These are phyloP conservation scores for Fusarium tuaranense DNA, from an alignment of 2,329 filamentous ascomycete genomes.

Conservation along the genomic window DNA sequence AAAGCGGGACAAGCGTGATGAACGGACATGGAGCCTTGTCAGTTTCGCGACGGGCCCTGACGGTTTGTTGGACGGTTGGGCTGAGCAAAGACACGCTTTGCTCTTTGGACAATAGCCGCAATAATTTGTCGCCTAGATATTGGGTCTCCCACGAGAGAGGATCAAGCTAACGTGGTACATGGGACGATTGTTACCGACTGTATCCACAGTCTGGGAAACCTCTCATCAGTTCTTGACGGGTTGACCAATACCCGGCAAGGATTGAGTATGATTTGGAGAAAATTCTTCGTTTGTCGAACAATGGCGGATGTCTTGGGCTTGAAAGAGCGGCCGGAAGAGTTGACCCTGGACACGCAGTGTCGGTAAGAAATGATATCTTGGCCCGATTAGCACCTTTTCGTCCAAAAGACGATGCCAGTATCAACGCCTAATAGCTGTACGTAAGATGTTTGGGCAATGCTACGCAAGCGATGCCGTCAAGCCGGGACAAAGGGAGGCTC, in stretches of 20 bases:
- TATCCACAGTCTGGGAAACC: slow-evolving; percentile 28
- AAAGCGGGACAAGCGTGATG: slow-evolving; percentile 27
- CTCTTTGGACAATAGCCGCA: slow-evolving; percentile 23
- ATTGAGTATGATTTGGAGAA: slow-evolving; percentile 13
- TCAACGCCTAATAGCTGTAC: background rate
- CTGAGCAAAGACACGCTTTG: slow-evolving; percentile 16
- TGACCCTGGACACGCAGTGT: background rate
- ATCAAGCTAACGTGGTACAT: slow-evolving; percentile 21
- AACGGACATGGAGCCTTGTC: slow-evolving; percentile 28
- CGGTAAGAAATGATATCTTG: background rate
- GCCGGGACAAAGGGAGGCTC: background rate
- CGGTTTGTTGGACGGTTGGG: slow-evolving; percentile 27
- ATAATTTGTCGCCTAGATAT: background rate
- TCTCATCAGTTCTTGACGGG: slow-evolving; percentile 29
- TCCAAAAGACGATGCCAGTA: background rate
- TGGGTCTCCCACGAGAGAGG: slow-evolving; percentile 1
- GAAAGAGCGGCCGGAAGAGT: background rate
- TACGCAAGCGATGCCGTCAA: background rate
- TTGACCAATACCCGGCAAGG: slow-evolving; percentile 13
- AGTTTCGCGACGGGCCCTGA: slow-evolving; percentile 27
- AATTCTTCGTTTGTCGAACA: slow-evolving; percentile 16
- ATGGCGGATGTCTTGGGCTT: slow-evolving; percentile 3
- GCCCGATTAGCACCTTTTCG: background rate
- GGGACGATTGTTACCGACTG: slow-evolving; percentile 22
- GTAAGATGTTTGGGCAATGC: background rate